Evolutionary conservation across 192 early-diverging fungal genomes (phyloP).

Genomic region (Coemansia sp.): DNA sequence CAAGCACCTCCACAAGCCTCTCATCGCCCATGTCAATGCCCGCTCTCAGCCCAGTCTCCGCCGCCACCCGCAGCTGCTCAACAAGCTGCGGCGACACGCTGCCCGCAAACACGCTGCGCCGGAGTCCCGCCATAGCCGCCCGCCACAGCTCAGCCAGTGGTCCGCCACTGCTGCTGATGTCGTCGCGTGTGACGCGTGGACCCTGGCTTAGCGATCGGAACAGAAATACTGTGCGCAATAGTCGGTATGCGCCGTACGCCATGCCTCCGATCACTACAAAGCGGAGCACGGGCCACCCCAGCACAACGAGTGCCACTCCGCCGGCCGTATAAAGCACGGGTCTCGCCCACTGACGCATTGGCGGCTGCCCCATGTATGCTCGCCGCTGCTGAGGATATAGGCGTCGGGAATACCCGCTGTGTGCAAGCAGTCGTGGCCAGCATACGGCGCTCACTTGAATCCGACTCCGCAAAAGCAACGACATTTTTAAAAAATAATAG

Average conservation of each 20-base stretch:
- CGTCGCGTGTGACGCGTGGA: not conserved
- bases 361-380: not conserved
- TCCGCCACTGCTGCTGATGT: not conserved
- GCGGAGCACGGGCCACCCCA: constrained; percentile 46
- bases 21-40: not conserved
- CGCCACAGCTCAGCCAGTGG: not conserved
- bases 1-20: constrained; percentile 2
- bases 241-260: constrained; percentile 30
- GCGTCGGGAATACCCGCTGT: not conserved
- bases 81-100: constrained; percentile 5
- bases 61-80: constrained; percentile 1
- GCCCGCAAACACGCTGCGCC: not conserved
- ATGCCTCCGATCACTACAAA: constrained; percentile 41
- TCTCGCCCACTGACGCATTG: constrained; percentile 17
- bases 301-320: constrained; percentile 21
- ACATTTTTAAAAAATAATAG: not conserved
- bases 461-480: not conserved
- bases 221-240: constrained; percentile 9
- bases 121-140: not conserved
- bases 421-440: not conserved
- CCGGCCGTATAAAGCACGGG: constrained; percentile 36
- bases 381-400: not conserved
- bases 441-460: not conserved
- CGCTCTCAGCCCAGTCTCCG: not conserved
- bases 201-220: constrained; percentile 14